Conservation (phyloP, 208 protist species). For the Trypanosoma boissoni region DNA sequence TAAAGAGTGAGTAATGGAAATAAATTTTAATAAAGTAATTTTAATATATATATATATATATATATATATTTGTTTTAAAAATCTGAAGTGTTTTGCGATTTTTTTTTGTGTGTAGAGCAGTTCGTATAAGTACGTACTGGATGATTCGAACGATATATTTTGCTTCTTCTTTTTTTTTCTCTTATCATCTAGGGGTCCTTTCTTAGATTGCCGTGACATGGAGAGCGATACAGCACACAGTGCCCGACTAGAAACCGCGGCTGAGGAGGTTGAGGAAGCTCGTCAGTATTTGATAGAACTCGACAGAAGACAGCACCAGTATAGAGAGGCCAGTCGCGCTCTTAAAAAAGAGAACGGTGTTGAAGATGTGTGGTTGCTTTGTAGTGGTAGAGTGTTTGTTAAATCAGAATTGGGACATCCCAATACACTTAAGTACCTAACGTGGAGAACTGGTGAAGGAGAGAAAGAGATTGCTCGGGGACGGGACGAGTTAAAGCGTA, state of each 20-base stretch:
- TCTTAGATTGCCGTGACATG: conserved; percentile 5
- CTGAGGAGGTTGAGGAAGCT: conserved; percentile 60
- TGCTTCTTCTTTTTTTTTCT: no score
- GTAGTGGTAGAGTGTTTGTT: conserved; percentile 78
- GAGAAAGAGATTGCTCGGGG: conserved; percentile 58
- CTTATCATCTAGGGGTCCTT: no score
- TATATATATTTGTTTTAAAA: background rate
- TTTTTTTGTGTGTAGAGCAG: conserved; percentile 9
- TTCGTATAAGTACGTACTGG: background rate
- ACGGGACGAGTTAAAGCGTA: conserved; percentile 68
- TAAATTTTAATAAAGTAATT: conserved; percentile 4
- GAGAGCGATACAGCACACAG: conserved; percentile 18
- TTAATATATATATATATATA: conserved; percentile 2
- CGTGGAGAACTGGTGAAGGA: conserved; percentile 50
- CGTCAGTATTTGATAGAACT: conserved; percentile 69
- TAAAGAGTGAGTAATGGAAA: conserved; percentile 41
- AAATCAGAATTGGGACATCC: conserved; percentile 50
- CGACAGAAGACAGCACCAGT: conserved; percentile 78
- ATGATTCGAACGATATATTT: background rate
- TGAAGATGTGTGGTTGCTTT: conserved; percentile 76
- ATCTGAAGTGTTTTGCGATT: background rate
- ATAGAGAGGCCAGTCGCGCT: conserved; percentile 63
- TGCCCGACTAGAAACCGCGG: conserved; percentile 53
- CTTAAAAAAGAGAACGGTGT: conserved; percentile 24
- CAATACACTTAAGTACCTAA: conserved; percentile 56